Evolutionary conservation across 192 early-diverging fungal species (phyloP), one percentile per base, ranked within the genome.

Genomic region (Dissophora ornata): DNA sequence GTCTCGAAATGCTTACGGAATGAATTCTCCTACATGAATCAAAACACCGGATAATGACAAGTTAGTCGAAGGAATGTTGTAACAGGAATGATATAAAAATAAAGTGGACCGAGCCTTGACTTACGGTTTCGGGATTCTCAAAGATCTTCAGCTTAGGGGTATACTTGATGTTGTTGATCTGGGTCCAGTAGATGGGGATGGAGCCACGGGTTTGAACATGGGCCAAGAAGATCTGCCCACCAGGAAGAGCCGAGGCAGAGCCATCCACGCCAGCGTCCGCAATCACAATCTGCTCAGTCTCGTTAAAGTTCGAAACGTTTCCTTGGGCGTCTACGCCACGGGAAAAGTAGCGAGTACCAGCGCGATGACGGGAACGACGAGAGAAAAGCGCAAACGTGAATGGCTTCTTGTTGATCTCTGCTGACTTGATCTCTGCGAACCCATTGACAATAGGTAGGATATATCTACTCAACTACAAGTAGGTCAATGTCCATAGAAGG

Each of bases 191-290:
- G 24, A 97, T 71, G 13, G 98, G 98, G 46, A 99, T 94, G 3
- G 96, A 97, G 5, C 98, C 98, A 59, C 97, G 89, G 24, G 92
- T 94, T 69, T 99, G 97, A 32, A 98, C 91, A 82, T 95, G 95
- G 1, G 95, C 87, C 62, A 91, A 53, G 29, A 86, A 67, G 24
- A 80, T 79, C 53, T 81, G 69, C 10, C 80, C 83, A 19, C 82
- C 83, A 63, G 67, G 62, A 19, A 81, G 53, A 21, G 60, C 46
- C 13, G 55, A 68, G 12, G 59, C 56, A 49, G 52, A 40, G 29
- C 75, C 70, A 67, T 82, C 70, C 10, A 69, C 54, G 57, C 71
- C 62, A 12, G 82, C 80, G 26, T 88, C 88, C 51, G 85, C 85
- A 54, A 90, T 79, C 7, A 95, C 86, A 49, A 98, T 82, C 84